These are phyloP conservation scores for Physaria fendleri DNA, from an alignment of 345 rosid genomes.

Conservation along the genomic window DNA sequence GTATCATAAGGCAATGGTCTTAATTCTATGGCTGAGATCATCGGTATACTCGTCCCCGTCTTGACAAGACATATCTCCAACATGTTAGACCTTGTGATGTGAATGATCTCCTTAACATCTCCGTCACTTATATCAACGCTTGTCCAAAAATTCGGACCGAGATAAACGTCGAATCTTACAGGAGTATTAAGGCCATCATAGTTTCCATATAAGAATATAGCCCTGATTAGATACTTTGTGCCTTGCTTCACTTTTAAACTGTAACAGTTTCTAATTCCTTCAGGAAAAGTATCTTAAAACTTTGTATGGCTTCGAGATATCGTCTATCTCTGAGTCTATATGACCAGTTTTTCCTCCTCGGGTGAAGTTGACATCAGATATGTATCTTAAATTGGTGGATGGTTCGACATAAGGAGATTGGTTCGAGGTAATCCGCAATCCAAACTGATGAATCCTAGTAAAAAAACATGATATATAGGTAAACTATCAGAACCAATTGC, in stretches of 20 bases:
- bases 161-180: slow-evolving; percentile 31
- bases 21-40: slow-evolving; percentile 6
- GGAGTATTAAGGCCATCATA: slow-evolving; percentile 22
- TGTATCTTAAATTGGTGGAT: neutral
- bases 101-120: slow-evolving; percentile 15
- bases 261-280: slow-evolving; percentile 37
- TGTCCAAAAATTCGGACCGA: slow-evolving; percentile 37
- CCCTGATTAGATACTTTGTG: slow-evolving; percentile 26
- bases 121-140: neutral
- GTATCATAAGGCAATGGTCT: neutral
- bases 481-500: too few relatives aligned
- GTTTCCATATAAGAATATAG: slow-evolving; percentile 32
- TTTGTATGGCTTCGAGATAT: too few relatives aligned
- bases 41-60: slow-evolving; percentile 16
- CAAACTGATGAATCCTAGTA: slow-evolving; percentile 36
- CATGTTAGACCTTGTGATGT: slow-evolving; percentile 17
- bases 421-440: slow-evolving; percentile 33
- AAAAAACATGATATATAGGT: neutral
- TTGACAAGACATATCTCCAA: slow-evolving; percentile 44
- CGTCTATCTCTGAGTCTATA: too few relatives aligned
- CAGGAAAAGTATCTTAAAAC: slow-evolving; percentile 22
- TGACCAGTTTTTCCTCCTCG: slow-evolving; percentile 12
- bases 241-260: slow-evolving; percentile 16
- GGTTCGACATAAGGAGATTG: slow-evolving; percentile 16
- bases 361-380: slow-evolving; percentile 26